Base-by-base conservation (phyloP, 2,329 filamentous ascomycete genomes). In the Cytospora paraplurivora region DNA sequence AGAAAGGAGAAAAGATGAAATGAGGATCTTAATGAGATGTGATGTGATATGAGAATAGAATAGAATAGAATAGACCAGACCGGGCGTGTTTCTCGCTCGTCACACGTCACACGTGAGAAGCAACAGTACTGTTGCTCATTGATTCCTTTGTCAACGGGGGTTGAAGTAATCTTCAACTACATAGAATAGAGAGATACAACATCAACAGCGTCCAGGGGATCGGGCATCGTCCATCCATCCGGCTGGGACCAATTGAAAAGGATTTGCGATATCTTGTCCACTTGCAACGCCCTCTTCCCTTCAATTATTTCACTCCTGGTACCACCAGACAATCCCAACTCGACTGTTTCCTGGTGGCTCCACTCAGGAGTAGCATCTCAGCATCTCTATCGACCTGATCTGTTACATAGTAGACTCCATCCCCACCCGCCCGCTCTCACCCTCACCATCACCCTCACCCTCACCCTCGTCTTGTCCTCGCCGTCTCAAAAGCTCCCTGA, bases 291-390 rank as follows among this genome's bases (percentile, higher is more conserved):
- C 37, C 38, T 17, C 5, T 5, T 17, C 17, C 38, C 56, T 21
- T 41, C 41, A 19, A n/a, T 34, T 17, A 21, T 32, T 27, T 44
- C 6, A 34, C 17, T 19, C 34, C 27, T 27, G 27, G 27, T 27
- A 37, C 33, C 10, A 21, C 33, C 47, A n/a, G 27, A 34, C 56
- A 51, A 19, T 37, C n/a, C 38, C 38, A 33, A 21, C 33, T 49
- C 38, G 19, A 21, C 33, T 49, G 27, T 27, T 27, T 27, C 27
- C 27, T 27, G 27, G 27, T 13, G 21, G 51, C 58, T 54, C 51
- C 58, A 61, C 51, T 61, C 58, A 61, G 51, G 58, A 61, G 58
- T 61, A 51, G 27, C 27, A 27, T 27, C 27, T 19, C 12, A 51
- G 27, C 27, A 27, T 27, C 27, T 19, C 12, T 41, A 44, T 37